Evolutionary conservation across 495 filamentous ascomycete species (phyloP).

Genomic region (Penicillium lividum): DNA sequence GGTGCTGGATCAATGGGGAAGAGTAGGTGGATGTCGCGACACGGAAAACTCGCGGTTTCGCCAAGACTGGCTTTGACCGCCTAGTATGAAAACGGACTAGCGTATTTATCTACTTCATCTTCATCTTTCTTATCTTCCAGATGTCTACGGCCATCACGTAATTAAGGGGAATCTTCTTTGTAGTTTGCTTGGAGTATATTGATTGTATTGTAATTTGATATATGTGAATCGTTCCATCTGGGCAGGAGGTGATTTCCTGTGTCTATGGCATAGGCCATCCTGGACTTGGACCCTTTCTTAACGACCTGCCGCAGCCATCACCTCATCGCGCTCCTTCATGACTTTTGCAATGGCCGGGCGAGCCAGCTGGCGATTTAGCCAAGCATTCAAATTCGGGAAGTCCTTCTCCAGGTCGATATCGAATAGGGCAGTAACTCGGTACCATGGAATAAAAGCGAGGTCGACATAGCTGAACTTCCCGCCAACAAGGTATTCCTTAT

Average conservation of each 20-base stretch:
- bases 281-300: neutral
- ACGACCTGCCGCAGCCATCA: neutral
- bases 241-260: no score
- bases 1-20: constrained; percentile 23
- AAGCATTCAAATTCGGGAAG: constrained; percentile 42
- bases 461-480: constrained; percentile 60
- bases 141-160: no score
- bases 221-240: no score
- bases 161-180: no score
- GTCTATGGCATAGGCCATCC: no score
- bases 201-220: no score
- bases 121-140: neutral
- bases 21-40: constrained; percentile 32
- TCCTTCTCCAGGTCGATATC: constrained; percentile 37
- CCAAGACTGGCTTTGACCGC: constrained; percentile 21
- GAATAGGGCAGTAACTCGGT: constrained; percentile 16
- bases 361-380: constrained; percentile 43
- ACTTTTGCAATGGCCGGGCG: constrained; percentile 43
- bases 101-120: neutral
- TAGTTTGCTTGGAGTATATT: no score
- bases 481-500: constrained; percentile 60
- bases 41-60: constrained; percentile 35
- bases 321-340: constrained; percentile 36
- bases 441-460: constrained; percentile 60
- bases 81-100: constrained; percentile 19